Evolutionary conservation across 257 asterid genomes (phyloP).

Genomic region (Salvia splendens): DNA sequence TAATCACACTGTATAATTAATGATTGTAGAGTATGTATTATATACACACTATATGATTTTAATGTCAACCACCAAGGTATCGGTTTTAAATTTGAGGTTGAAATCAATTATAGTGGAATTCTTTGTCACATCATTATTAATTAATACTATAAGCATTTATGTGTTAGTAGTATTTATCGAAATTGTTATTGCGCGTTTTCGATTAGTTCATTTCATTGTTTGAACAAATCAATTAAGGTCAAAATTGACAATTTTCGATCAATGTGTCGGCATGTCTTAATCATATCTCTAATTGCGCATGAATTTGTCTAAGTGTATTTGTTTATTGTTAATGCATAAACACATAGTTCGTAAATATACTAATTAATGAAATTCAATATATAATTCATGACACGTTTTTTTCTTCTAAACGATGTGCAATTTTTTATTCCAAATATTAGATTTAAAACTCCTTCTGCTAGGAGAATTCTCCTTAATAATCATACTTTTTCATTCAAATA

Average conservation of each 20-base stretch:
- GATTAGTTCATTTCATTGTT: neutral
- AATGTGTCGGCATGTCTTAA: neutral
- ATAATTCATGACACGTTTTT: too few relatives aligned
- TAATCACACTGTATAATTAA: too few relatives aligned
- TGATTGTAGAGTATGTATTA: too few relatives aligned
- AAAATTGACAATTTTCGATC: conserved; percentile 10
- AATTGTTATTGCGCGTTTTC: conserved; percentile 16
- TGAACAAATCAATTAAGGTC: conserved; percentile 12
- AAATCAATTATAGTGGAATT: conserved; percentile 25
- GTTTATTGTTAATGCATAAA: neutral
- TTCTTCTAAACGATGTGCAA: too few relatives aligned
- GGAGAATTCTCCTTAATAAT: too few relatives aligned
- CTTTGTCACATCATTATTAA: conserved; percentile 27
- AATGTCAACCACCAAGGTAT: too few relatives aligned
- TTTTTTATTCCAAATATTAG: too few relatives aligned
- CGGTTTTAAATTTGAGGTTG: conserved; percentile 14
- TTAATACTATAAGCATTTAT: conserved; percentile 10
- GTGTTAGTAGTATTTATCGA: neutral
- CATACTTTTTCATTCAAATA: too few relatives aligned
- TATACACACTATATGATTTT: too few relatives aligned
- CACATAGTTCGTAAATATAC: too few relatives aligned
- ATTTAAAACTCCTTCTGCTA: too few relatives aligned
- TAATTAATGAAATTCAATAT: too few relatives aligned
- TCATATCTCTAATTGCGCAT: conserved; percentile 20
- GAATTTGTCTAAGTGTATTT: neutral